These are phyloP conservation scores for Melanogaster broomeanus DNA, from an alignment of 768 basidiomycete species.

Conservation along the genomic window DNA sequence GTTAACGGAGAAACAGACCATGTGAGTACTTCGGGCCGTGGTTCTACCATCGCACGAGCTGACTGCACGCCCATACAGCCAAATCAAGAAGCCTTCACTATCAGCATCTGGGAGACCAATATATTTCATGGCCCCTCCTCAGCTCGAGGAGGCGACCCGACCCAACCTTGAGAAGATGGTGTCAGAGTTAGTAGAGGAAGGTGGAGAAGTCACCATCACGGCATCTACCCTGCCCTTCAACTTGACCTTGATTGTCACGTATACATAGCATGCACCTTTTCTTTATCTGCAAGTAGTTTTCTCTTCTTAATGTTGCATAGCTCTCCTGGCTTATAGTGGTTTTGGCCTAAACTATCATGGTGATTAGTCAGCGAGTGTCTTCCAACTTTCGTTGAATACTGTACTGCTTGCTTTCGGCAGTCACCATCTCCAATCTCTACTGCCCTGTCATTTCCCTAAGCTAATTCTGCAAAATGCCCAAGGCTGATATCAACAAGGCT, in stretches of 20 bases:
- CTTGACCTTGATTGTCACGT: slow-evolving; percentile 66
- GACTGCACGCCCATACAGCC: slow-evolving; percentile 50
- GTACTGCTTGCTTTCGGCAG: no score
- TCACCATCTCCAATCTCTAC: neutral
- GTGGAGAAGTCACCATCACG: slow-evolving; percentile 84
- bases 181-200: slow-evolving; percentile 73
- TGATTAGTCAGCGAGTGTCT: slow-evolving; percentile 31
- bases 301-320: no score
- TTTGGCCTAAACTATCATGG: no score
- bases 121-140: slow-evolving; percentile 93
- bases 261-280: slow-evolving; percentile 35
- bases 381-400: neutral
- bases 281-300: slow-evolving; percentile 1
- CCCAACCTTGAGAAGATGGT: slow-evolving; percentile 89
- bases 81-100: slow-evolving; percentile 95
- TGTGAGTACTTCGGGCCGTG: slow-evolving; percentile 54
- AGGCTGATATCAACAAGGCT: slow-evolving; percentile 93
- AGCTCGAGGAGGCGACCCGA: slow-evolving; percentile 86
- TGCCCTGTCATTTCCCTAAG: neutral
- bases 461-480: slow-evolving; percentile 53
- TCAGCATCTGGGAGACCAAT: slow-evolving; percentile 75
- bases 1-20: slow-evolving; percentile 83
- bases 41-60: neutral
- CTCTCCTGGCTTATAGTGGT: no score
- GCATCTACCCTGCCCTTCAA: slow-evolving; percentile 89